Evolutionary conservation across 2,329 filamentous ascomycete species (phyloP).

Genomic region (Thielaviopsis punctulata): DNA sequence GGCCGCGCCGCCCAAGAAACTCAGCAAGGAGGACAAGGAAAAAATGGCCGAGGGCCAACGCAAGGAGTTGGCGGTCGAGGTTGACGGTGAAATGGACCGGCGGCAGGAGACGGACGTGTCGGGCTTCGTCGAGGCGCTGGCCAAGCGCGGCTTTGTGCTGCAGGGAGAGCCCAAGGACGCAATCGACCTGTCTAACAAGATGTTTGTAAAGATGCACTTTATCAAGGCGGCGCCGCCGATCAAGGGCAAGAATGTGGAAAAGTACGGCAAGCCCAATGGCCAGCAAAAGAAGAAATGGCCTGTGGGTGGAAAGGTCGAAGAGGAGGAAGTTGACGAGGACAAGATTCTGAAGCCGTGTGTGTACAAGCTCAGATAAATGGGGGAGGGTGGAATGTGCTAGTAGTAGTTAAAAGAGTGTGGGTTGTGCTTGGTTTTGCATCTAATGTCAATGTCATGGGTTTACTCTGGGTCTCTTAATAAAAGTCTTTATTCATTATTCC

Average conservation of each 20-base stretch:
- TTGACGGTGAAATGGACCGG: conserved; percentile 47
- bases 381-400: too few relatives aligned
- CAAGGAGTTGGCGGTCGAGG: conserved; percentile 47
- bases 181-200: conserved; percentile 78
- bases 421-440: neutral
- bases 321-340: conserved; percentile 46
- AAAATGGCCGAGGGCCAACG: conserved; percentile 30
- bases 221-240: conserved; percentile 61
- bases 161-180: conserved; percentile 41
- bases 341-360: conserved; percentile 78
- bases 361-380: conserved; percentile 63
- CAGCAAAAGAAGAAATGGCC: conserved; percentile 37
- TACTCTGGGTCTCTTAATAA: too few relatives aligned
- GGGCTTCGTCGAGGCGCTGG: conserved; percentile 70
- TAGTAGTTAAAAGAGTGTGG: conserved; percentile 1
- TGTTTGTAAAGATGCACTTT: conserved; percentile 98
- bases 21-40: conserved; percentile 21
- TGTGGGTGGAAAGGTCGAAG: conserved; percentile 29
- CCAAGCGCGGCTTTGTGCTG: conserved; percentile 68
- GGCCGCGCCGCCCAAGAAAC: conserved; percentile 24
- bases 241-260: conserved; percentile 54
- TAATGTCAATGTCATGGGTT: neutral
- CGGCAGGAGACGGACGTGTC: conserved; percentile 68
- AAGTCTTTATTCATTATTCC: conserved; percentile 1
- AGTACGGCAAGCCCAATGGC: conserved; percentile 39